A percentile compares a stretch with the other conserved stretches of the same genome.
phyloP scores from a whole-genome alignment of 2,329 filamentous ascomycete genomes.

The Phyllosticta citriasiana region DNA sequence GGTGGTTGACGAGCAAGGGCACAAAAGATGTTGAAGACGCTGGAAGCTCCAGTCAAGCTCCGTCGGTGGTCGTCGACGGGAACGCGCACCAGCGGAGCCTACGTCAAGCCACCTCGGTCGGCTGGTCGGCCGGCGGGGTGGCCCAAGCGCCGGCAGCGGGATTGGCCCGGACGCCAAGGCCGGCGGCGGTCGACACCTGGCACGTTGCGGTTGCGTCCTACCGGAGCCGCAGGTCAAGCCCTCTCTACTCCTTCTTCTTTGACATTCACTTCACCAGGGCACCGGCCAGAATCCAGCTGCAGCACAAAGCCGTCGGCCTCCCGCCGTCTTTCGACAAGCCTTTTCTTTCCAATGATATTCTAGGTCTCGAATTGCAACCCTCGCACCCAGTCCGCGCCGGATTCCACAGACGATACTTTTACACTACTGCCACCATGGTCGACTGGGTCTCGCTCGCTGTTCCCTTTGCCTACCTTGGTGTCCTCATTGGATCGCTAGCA shows the following conservation, averaged over 20 bases:
- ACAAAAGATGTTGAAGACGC: neutral
- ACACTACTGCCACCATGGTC: slow-evolving; percentile 33
- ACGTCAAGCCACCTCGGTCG: too few species aligned
- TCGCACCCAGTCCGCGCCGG: neutral
- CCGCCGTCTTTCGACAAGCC: neutral
- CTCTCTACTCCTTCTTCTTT: too few species aligned
- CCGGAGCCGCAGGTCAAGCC: too few species aligned
- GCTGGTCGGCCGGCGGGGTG: too few species aligned
- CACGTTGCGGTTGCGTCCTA: neutral
- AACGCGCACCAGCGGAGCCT: too few species aligned
- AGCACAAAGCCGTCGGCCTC: slow-evolving; percentile 2
- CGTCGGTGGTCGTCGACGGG: neutral
- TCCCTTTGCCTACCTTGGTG: slow-evolving; percentile 79
- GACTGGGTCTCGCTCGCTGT: slow-evolving; percentile 81
- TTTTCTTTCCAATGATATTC: slow-evolving; percentile 1
- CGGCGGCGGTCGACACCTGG: slow-evolving; percentile 4
- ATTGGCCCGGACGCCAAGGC: neutral
- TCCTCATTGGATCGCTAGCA: slow-evolving; percentile 77
- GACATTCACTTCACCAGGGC: neutral
- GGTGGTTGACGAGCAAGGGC: too few species aligned
- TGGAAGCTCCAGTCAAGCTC: neutral
- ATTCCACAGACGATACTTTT: neutral
- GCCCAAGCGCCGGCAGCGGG: neutral
- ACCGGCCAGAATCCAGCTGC: neutral
- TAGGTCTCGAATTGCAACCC: neutral